Base-by-base conservation (phyloP, 495 filamentous ascomycete genomes). In the Glonium stellatum region DNA sequence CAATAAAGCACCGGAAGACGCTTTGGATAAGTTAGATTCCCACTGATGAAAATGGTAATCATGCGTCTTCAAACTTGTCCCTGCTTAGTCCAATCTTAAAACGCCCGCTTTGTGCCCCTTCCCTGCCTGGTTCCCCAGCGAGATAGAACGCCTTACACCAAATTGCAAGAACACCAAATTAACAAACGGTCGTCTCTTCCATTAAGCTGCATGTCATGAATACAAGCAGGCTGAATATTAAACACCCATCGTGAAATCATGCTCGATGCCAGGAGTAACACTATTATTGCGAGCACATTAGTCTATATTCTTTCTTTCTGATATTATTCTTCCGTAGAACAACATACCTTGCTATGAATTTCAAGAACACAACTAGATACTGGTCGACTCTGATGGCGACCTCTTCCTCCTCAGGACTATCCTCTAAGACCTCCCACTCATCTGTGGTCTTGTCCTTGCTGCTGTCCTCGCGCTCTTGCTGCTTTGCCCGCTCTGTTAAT, bases 201-300 rank as follows among this genome's bases (percentile, higher is more conserved):
- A 54, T 22, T 21, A 18, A 51, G 5, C 22, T 46, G 6, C 34
- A 57, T 52, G 44, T 4, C 19, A 11, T 56, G 18, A 47, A 56
- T 22, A 18, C 37, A 3, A 36, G 25, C 9, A 44, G 13, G 13
- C 39, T 11, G 10, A 44, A 13, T 18, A 23, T 49, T 72, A 97
- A 31, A 98, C 85, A 1, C 92, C 90, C 92, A 97, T 98, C 1
- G 93, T 98, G 72, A 95, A 97, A 71, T 98, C 93, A 70, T 97
- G 89, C 76, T 97, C 93, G 71, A 98, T 97, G 13, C 90, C 90
- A 8, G 93, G 93, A 22, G 92, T 97, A 25, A 98, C 92, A 60
- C 88, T 68, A 46, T 23, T 9, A 36, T 39, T 5, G 36, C 63
- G 49, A 67, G 64, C 18, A 52, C 1, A 25, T 37, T 37, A 21